Percentiles rank a stretch among this genome's conserved stretches.
phyloP scores from a whole-genome alignment of 805 yeast genomes.

The Candida tibetensis region DNA sequence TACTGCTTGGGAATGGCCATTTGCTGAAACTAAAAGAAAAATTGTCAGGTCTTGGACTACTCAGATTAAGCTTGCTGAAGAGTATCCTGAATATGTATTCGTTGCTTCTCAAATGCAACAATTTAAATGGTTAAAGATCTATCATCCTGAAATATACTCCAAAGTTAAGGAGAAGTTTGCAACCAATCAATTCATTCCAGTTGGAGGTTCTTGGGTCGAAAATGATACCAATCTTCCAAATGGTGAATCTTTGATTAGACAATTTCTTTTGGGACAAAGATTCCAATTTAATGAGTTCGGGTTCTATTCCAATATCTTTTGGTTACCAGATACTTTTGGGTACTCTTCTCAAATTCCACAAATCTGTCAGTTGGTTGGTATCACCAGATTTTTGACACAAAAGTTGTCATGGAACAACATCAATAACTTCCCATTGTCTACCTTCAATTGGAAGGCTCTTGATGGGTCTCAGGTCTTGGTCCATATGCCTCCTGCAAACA shows the following conservation, averaged over 20 bases:
- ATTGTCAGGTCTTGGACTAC: conserved; percentile 95
- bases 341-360: conserved; percentile 95
- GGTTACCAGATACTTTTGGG: conserved; percentile 98
- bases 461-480: conserved; percentile 92
- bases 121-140: conserved; percentile 83
- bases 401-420: conserved; percentile 96
- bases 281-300: conserved; percentile 82
- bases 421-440: conserved; percentile 81
- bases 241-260: conserved; percentile 89
- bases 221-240: conserved; percentile 94
- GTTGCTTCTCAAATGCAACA: conserved; percentile 97
- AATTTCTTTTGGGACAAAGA: conserved; percentile 86
- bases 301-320: conserved; percentile 66
- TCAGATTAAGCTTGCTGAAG: conserved; percentile 77
- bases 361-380: conserved; percentile 81
- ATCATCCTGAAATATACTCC: conserved; percentile 77
- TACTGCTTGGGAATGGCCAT: conserved; percentile 99
- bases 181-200: conserved; percentile 76
- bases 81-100: conserved; percentile 89
- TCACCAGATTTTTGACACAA: conserved; percentile 84
- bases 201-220: conserved; percentile 99
- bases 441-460: conserved; percentile 93
- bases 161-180: conserved; percentile 63
- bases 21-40: conserved; percentile 91
- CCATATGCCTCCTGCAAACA: conserved; percentile 97